Evolutionary conservation across 208 protist species (phyloP), one percentile per base, ranked within the genome.

Genomic region (Trypanosoma melophagium): DNA sequence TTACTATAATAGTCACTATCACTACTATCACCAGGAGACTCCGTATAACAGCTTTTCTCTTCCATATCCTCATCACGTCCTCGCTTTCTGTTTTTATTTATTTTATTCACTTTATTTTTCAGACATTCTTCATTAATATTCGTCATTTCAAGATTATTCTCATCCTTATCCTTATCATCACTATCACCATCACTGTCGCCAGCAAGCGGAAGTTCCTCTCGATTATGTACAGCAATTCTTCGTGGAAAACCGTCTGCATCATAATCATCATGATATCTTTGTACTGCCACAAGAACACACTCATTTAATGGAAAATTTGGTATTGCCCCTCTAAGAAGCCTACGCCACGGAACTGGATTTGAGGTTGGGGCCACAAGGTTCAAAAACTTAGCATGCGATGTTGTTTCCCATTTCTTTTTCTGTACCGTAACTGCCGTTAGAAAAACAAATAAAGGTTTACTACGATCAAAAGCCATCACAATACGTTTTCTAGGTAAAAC

Each of bases 381-480:
- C 1, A 79, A 16, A 28, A 19, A 71, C 19, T 40, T 12, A n/a
- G 53, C 54, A 14, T 41, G 14, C 54, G 19, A 2, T 25, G 9
- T 24, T 42, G 10, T 47, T 19, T 24, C 57, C 16, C 47, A 42
- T 17, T 12, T 58, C 14, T 71, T 60, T 17, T 80, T 73, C 63
- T 59, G 47, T 41, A 53, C 55, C 19, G 44, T 14, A 21, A 79
- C 59, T 1, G 71, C 79, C 19, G 77, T 66, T 16, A 79, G 14
- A 35, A 86, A 63, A 12, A 56, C 74, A 74, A 91, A 88, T 21
- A 66, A 54, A 0, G 81, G 82, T 17, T 81, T 80, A 40, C 63
- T 42, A 25, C 77, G 69, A 65, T 91, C 85, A 31, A 80, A 78
- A 1, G 81, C 63, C 24, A 92, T 45, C 14, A 87, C 56, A 3